Percentiles rank a stretch among this genome's conserved stretches.
Evolutionary conservation across 768 basidiomycete genomes (phyloP).

Genomic region (Lactarius indigo): DNA sequence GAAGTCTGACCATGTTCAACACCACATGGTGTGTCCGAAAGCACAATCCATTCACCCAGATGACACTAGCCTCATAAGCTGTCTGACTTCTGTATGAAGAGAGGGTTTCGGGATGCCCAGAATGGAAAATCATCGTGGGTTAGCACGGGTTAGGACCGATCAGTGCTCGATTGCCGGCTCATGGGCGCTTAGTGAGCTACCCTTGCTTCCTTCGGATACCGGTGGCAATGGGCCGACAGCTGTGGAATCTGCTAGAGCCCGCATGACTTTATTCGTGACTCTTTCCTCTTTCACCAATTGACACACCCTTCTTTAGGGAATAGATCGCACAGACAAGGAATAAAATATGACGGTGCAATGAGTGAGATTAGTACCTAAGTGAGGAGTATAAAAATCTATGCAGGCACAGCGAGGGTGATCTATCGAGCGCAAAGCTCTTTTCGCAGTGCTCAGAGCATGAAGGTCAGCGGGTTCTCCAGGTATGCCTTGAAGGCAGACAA

Average conservation of each 20-base stretch:
- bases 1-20: too few species aligned
- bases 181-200: too few species aligned
- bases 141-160: too few species aligned
- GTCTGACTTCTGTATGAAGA: too few species aligned
- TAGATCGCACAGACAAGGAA: slow-evolving; percentile 3
- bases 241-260: background rate
- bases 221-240: background rate
- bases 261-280: background rate
- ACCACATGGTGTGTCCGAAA: too few species aligned
- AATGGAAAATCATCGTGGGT: too few species aligned
- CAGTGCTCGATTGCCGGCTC: too few species aligned
- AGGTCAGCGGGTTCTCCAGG: slow-evolving; percentile 93
- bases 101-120: too few species aligned
- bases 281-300: background rate
- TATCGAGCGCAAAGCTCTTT: slow-evolving; percentile 15
- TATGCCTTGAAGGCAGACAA: slow-evolving; percentile 91
- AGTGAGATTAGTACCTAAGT: slow-evolving; percentile 20
- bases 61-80: too few species aligned
- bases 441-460: slow-evolving; percentile 70
- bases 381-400: slow-evolving; percentile 25
- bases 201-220: background rate
- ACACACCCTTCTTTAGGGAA: background rate
- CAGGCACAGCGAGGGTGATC: background rate
- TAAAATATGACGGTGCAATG: slow-evolving; percentile 20
- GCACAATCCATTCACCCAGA: too few species aligned